A percentile compares a stretch with the other conserved stretches of the same genome.
These are phyloP conservation scores for Magnusiomyces suaveolens DNA, from an alignment of 1,139 yeast species.

Conservation along the genomic window DNA sequence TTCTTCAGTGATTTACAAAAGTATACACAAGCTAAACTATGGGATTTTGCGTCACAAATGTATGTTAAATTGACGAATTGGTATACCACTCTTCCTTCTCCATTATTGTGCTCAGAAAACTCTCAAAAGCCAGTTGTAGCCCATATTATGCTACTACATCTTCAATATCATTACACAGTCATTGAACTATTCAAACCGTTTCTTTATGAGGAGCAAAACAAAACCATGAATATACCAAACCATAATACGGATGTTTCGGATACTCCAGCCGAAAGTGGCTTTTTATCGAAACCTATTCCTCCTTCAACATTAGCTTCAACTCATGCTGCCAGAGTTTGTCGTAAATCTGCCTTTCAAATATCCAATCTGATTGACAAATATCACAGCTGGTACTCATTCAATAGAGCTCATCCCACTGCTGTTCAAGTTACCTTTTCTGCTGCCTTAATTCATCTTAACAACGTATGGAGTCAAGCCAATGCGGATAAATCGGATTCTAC, in stretches of 20 bases:
- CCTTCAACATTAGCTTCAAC: constrained; percentile 10
- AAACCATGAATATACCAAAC: background rate
- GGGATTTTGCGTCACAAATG: constrained; percentile 16
- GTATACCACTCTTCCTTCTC: constrained; percentile 19
- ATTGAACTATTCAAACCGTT: constrained; percentile 22
- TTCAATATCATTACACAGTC: constrained; percentile 19
- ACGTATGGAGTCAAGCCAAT: constrained; percentile 12
- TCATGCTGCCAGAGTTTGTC: constrained; percentile 14
- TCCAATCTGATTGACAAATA: constrained; percentile 13
- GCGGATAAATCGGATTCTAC: constrained; percentile 8
- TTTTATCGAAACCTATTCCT: too few species aligned
- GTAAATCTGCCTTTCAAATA: constrained; percentile 12
- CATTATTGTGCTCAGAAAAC: constrained; percentile 16
- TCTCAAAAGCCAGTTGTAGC: constrained; percentile 17
- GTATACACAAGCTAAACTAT: constrained; percentile 2
- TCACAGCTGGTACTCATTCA: constrained; percentile 17
- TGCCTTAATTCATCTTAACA: constrained; percentile 17
- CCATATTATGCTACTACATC: constrained; percentile 19
- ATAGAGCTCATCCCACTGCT: constrained; percentile 20
- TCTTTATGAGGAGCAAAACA: constrained; percentile 5
- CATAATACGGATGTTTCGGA: constrained; percentile 5
- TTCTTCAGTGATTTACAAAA: constrained; percentile 14
- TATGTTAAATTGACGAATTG: constrained; percentile 18
- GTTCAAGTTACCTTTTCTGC: constrained; percentile 23
- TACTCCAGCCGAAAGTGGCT: too few species aligned